Conservation (phyloP, 805 yeast genomes). For the Dipodascopsis uninucleata region DNA sequence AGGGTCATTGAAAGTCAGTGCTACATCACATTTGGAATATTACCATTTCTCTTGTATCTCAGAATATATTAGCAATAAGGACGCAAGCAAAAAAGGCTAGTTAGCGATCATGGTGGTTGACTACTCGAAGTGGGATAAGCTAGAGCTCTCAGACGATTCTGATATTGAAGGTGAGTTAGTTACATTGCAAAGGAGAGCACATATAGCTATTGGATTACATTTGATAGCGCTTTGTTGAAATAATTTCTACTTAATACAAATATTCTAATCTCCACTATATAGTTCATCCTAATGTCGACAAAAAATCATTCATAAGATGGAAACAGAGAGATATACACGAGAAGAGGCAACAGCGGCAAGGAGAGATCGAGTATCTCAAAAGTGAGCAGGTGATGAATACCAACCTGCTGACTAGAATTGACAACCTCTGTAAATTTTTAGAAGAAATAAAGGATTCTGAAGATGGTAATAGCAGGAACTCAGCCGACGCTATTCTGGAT, state of each 20-base stretch:
- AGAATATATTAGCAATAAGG: too few relatives aligned
- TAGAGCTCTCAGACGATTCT: conserved; percentile 93
- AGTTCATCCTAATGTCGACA: conserved; percentile 97
- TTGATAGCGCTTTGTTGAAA: not conserved
- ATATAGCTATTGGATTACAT: not conserved
- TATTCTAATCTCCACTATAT: conserved; percentile 4
- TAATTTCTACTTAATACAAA: too few relatives aligned
- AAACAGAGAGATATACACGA: conserved; percentile 97
- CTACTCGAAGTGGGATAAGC: conserved; percentile 96
- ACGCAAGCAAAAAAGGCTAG: too few relatives aligned
- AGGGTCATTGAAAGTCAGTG: too few relatives aligned
- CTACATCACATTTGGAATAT: too few relatives aligned
- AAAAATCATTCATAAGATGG: conserved; percentile 87
- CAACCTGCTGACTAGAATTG: conserved; percentile 70
- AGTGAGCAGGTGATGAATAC: conserved; percentile 78
- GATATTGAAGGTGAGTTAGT: conserved; percentile 60
- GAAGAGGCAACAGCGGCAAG: conserved; percentile 74
- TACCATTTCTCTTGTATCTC: too few relatives aligned
- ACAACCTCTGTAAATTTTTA: conserved; percentile 49
- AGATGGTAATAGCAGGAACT: conserved; percentile 1
- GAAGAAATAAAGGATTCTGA: conserved; percentile 31
- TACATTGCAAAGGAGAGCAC: not conserved
- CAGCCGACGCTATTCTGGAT: conserved; percentile 3
- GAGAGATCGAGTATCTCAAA: conserved; percentile 69
- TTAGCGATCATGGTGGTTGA: conserved; percentile 76